Evolutionary conservation across 768 basidiomycete species (phyloP), one percentile per base, ranked within the genome.

Genomic region (Serpula lacrymans): DNA sequence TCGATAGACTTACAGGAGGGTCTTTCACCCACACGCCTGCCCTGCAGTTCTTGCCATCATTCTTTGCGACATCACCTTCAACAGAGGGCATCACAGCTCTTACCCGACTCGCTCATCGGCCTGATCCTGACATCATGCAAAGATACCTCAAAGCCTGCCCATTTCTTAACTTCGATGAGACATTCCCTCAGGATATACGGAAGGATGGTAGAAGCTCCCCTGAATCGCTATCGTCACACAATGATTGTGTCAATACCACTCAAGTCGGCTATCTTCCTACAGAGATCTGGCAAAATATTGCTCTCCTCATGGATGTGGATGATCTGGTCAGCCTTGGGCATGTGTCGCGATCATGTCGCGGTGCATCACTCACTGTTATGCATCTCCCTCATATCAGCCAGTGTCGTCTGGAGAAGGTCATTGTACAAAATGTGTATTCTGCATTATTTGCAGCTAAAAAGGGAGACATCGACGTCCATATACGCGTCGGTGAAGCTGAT

Each of bases 1-100:
- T 54, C 3, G 43, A 49, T 18, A 33, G 17, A 29, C 6, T 37
- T 2, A 31, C 27, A 6, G 32, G 33, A 16, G 40, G 45, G 27
- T 38, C 26, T 9, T 43, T 46, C 16, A 21, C 16, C 10, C 23
- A 37, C 24, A 52, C 44, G n/a, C 18, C 44, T 1, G 39, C 43
- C 10, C 23, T 57, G 35, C 50, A 52, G 26, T 57, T 57, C 41
- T 31, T 57, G 5, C 55, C 53, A 5, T 46, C 44, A 6, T 44
- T 38, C 18, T 35, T 44, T 31, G 35, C 50, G 6, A 25, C 14
- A 6, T 46, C 40, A 9, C 47, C 48, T 21, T 48, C 39, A 32
- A 34, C 39, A 18, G 27, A 11, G 14, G 39, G 39, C 29, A 40
- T 40, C 31, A 40, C 39, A 18, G 39, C 39, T 20, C 39, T 40